Evolutionary conservation across 129 eudicot genomes (phyloP), one percentile per base, ranked within the genome.

Genomic region (Flaveria brownii): DNA sequence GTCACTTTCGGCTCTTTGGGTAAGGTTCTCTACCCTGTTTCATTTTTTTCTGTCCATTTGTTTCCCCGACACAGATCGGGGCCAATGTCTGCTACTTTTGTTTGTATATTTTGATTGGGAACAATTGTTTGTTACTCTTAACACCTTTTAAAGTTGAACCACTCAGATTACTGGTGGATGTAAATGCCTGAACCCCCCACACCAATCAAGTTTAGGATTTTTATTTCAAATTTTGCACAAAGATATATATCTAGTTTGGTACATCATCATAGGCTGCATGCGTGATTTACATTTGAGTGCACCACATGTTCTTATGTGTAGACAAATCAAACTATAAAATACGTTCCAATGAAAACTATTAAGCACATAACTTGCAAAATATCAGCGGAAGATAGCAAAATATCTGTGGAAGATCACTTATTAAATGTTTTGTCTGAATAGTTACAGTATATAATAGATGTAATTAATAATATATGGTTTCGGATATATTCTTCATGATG

Each of bases 61-160:
- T 78, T 85, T 84, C 42, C 75, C 81, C 84, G 88, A 91, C 92
- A 87, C n/a, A 20, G 13, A 64, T 75, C 79, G 91, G 95, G 92
- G 87, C 97, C 92, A 73, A 20, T 92, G 96, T 85, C 89, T 78
- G 83, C 84, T 85, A 74, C 45, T 85, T 89, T 87, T 77, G 87
- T 78, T 85, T 81, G 77, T 82, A 82, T 80, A 57, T 73, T 73
- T 72, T 83, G 79, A 82, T 80, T 64, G 63, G 36, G 16, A 82
- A 72, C 66, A 77, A 72, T 49, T 66, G 20, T 60, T 68, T 67
- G 62, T 18, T 64, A 81, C 77, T 79, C 65, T 13, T 25, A 70
- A 79, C 30, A 74, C 80, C 67, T 57, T 55, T 17, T 84, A 73
- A 72, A 82, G 69, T 76, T 59, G 70, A 76, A 85, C 76, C 68